Base-by-base conservation (phyloP, 2,329 filamentous ascomycete species). In the Stagonosporopsis cucurbitacearum region DNA sequence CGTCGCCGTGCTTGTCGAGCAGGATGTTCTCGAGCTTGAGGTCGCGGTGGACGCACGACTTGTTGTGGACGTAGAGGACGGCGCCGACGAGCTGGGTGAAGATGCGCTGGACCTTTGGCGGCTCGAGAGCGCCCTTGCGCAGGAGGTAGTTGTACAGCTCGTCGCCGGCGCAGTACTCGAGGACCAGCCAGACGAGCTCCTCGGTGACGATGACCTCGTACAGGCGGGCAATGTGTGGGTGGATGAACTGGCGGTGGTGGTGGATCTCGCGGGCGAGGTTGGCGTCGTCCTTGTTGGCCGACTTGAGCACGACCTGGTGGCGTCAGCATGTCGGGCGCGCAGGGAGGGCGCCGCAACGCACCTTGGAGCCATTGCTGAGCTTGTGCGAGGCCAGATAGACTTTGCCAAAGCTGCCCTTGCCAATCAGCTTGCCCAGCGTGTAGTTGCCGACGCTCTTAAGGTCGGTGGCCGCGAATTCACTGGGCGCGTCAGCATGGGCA, bases 171-270 rank as follows among this genome's bases (percentile, higher is more conserved):
- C 95, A 99, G 75, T 96, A 99, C 79, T 99, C 95, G 69, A 99
- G 80, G 26, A 96, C 95, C 71, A 99, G 84, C 95, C 95, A 99
- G 48, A 99, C 96, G 75, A 98, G 78, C 45, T 82, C 88, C 78
- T 99, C 95, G 1, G 95, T 99, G 60, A 99, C 93, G 68, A 99
- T 96, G 57, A 99, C 94, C 80, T 99, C 95, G 81, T 99, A 98
- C 20, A 99, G 82, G 46, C 95, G 86, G 41, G 95, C 93, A 68
- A 99, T 99, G 78, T 99, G 95, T 20, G 95, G 95, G 72, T 99
- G 95, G 63, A 96, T 85, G 77, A 99, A 97, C 77, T 99, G 95
- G 65, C 95, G 90, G 75, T 99, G 95, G 75, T 99, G 95, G 76
- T 99, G 95, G 67, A 99, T 99, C 76, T 99, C 95, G 67, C 95